Conservation (phyloP, 176 grass and related monocot genomes). For the Raddia guianensis region DNA sequence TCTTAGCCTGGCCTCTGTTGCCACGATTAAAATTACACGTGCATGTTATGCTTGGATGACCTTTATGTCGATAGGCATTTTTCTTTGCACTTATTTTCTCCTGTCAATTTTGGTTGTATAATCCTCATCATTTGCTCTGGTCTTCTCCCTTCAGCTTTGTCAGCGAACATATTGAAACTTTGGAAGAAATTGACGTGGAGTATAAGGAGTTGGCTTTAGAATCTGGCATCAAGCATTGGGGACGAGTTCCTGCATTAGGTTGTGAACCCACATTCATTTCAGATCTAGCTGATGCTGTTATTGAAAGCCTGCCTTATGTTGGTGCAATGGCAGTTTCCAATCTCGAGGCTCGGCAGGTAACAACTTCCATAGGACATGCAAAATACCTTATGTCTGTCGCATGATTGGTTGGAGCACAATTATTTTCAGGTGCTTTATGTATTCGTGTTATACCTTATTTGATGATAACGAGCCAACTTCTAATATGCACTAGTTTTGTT, state of each 20-base stretch:
- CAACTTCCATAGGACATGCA: constrained; percentile 27
- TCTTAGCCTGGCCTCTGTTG: constrained; percentile 20
- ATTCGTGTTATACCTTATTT: constrained; percentile 6
- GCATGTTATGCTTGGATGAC: not conserved
- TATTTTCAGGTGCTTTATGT: not conserved
- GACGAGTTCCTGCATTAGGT: constrained; percentile 88
- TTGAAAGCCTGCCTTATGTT: constrained; percentile 96
- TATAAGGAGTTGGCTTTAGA: constrained; percentile 92
- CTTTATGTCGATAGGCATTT: constrained; percentile 1
- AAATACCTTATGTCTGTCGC: not conserved
- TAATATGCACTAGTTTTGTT: constrained; percentile 11
- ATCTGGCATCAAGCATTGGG: constrained; percentile 93
- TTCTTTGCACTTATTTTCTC: not conserved
- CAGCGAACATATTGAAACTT: constrained; percentile 98
- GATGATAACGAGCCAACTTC: not conserved
- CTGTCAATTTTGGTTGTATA: not conserved
- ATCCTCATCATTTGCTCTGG: constrained; percentile 20
- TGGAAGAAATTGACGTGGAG: constrained; percentile 99
- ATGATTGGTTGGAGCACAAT: not conserved
- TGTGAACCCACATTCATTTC: constrained; percentile 83
- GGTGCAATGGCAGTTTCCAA: constrained; percentile 98
- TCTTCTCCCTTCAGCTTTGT: constrained; percentile 77
- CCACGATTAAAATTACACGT: constrained; percentile 3
- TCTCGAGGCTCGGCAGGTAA: constrained; percentile 99
- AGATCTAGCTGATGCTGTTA: constrained; percentile 79